Conservation (phyloP, 139 green algal species). For the Micractinium conductrix region DNA sequence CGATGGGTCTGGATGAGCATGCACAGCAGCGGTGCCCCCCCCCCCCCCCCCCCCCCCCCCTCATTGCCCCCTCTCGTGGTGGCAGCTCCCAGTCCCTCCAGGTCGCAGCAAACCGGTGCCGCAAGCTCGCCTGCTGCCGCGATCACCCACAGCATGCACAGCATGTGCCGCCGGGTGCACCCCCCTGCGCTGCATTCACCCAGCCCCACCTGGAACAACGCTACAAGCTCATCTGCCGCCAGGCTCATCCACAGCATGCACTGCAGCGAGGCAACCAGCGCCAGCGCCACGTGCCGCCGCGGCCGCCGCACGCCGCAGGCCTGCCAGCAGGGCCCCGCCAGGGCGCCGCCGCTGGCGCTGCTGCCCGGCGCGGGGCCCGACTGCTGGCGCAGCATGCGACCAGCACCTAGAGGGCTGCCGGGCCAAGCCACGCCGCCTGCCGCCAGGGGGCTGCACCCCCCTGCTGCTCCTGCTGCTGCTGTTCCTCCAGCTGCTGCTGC, state of each 20-base stretch:
- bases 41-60: too few relatives aligned
- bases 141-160: too few relatives aligned
- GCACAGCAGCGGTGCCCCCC: too few relatives aligned
- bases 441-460: background rate
- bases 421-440: background rate
- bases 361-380: background rate
- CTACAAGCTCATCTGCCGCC: constrained; percentile 50
- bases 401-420: background rate
- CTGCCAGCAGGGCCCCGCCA: background rate
- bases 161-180: too few relatives aligned
- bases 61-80: too few relatives aligned
- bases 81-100: too few relatives aligned
- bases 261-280: constrained; percentile 20
- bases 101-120: too few relatives aligned
- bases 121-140: too few relatives aligned
- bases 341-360: background rate
- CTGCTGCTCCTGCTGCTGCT: too few relatives aligned
- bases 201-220: constrained; percentile 41
- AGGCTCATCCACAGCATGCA: constrained; percentile 54
- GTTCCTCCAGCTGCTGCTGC: too few relatives aligned
- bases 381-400: background rate
- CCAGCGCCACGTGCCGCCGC: background rate
- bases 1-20: too few relatives aligned
- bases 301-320: background rate
- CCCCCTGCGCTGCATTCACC: too few relatives aligned